These are phyloP conservation scores for Cyclocybe cylindracea DNA, from an alignment of 768 basidiomycete genomes.

Conservation along the genomic window DNA sequence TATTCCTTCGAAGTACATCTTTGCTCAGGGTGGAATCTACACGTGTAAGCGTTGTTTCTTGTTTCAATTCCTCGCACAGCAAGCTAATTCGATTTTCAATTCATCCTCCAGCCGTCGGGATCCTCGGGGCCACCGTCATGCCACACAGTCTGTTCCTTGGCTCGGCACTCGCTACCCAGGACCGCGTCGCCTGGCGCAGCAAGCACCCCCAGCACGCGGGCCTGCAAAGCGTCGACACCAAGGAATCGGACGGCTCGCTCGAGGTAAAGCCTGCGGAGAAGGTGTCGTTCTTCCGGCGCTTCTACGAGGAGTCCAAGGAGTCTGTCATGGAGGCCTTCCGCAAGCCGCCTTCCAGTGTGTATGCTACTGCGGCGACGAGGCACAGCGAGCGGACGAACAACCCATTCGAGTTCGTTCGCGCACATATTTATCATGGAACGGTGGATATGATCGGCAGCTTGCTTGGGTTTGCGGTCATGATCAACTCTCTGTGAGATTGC, in stretches of 20 bases:
- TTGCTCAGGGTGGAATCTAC: slow-evolving; percentile 59
- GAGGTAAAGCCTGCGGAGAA: slow-evolving; percentile 2
- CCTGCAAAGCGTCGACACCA: slow-evolving; percentile 12
- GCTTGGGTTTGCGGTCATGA: slow-evolving; percentile 82
- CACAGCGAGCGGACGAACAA: slow-evolving; percentile 63
- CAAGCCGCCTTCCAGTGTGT: slow-evolving; percentile 33
- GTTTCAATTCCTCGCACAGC: not conserved
- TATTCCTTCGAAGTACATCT: slow-evolving; percentile 67
- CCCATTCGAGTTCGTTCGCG: slow-evolving; percentile 50
- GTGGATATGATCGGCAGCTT: slow-evolving; percentile 69
- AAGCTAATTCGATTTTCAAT: not conserved
- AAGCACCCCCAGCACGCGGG: slow-evolving; percentile 15
- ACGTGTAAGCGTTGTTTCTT: slow-evolving; percentile 47
- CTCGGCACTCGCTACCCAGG: slow-evolving; percentile 82
- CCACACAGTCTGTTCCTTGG: slow-evolving; percentile 92
- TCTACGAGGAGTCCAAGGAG: slow-evolving; percentile 20
- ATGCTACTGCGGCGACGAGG: slow-evolving; percentile 35
- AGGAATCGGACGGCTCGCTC: slow-evolving; percentile 18
- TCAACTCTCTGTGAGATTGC: slow-evolving; percentile 73
- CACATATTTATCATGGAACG: slow-evolving; percentile 67
- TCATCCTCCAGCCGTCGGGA: slow-evolving; percentile 56
- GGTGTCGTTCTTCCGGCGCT: slow-evolving; percentile 9
- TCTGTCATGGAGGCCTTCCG: slow-evolving; percentile 36
- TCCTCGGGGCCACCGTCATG: slow-evolving; percentile 88
- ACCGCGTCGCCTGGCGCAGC: slow-evolving; percentile 51